A percentile compares a stretch with the other conserved stretches of the same genome.
These are phyloP conservation scores for Onygenales sp. DNA, from an alignment of 2,329 filamentous ascomycete species.

Conservation along the genomic window DNA sequence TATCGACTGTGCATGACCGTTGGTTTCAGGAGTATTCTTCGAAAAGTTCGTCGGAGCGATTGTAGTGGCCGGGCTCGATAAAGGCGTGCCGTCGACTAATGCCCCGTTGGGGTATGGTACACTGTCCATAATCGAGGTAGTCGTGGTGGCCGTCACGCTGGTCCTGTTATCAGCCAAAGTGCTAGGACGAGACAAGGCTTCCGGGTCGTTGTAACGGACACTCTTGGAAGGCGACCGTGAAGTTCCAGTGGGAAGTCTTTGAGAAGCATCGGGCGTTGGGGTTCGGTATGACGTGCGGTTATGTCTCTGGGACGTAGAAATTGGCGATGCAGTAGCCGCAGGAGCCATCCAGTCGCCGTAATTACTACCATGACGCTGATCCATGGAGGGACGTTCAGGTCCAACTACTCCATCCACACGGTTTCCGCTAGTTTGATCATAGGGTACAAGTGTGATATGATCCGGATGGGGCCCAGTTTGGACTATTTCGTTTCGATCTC, in stretches of 20 bases:
- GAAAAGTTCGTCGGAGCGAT: too few relatives aligned
- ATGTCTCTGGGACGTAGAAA: too few relatives aligned
- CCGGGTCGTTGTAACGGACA: too few relatives aligned
- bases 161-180: neutral
- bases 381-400: neutral
- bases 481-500: conserved; percentile 52
- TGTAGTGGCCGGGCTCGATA: too few relatives aligned
- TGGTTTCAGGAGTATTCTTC: neutral
- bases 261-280: conserved; percentile 16
- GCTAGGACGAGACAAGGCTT: neutral
- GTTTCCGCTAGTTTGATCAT: conserved; percentile 22
- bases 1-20: conserved; percentile 29
- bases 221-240: too few relatives aligned
- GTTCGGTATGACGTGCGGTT: conserved; percentile 17
- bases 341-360: conserved; percentile 48
- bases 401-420: neutral
- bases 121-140: neutral
- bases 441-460: neutral
- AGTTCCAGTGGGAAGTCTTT: too few relatives aligned
- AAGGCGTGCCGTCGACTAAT: too few relatives aligned
- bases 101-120: too few relatives aligned
- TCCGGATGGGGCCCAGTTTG: conserved; percentile 40
- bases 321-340: conserved; percentile 23
- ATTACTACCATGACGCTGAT: conserved; percentile 27
- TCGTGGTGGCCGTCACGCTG: neutral